Conservation (phyloP, 163 green algal species). For the Volvox carteri region DNA sequence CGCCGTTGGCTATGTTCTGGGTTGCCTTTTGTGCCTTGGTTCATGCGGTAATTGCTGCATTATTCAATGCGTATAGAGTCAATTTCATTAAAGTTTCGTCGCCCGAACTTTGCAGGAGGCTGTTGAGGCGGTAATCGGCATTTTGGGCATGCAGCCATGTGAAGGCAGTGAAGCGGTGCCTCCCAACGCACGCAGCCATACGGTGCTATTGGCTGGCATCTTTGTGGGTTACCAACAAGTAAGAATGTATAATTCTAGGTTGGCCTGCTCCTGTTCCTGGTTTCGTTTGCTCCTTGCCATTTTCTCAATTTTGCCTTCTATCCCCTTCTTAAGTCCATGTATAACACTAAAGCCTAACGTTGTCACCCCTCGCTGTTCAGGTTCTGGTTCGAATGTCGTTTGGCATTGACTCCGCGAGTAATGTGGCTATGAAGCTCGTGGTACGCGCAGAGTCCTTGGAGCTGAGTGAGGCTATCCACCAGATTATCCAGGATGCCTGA, state of each 20-base stretch:
- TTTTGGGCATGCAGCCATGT: constrained; percentile 93
- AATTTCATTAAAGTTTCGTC: too few species aligned
- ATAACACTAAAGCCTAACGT: not conserved
- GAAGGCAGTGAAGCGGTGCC: constrained; percentile 95
- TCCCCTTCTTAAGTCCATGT: too few species aligned
- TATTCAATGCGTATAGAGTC: too few species aligned
- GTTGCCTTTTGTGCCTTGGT: not conserved
- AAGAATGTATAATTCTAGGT: not conserved
- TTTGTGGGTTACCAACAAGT: constrained; percentile 84
- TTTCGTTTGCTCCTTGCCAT: too few species aligned
- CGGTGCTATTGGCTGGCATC: constrained; percentile 88
- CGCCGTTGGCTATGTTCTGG: not conserved
- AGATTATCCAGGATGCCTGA: constrained; percentile 91
- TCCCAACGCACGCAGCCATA: constrained; percentile 96
- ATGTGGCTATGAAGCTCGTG: constrained; percentile 98
- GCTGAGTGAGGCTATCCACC: constrained; percentile 90
- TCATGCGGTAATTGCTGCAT: too few species aligned
- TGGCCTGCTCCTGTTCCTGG: not conserved
- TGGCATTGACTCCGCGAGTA: constrained; percentile 89
- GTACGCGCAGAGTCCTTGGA: constrained; percentile 82
- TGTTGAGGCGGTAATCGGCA: constrained; percentile 93
- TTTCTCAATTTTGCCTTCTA: too few species aligned
- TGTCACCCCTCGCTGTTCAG: constrained; percentile 16
- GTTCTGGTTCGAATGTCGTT: constrained; percentile 87
- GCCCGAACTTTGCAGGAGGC: too few species aligned